Percentiles rank a stretch among this genome's conserved stretches.
These are phyloP conservation scores for Paraglomus brasilianum DNA, from an alignment of 192 early-diverging fungal genomes.

Conservation along the genomic window DNA sequence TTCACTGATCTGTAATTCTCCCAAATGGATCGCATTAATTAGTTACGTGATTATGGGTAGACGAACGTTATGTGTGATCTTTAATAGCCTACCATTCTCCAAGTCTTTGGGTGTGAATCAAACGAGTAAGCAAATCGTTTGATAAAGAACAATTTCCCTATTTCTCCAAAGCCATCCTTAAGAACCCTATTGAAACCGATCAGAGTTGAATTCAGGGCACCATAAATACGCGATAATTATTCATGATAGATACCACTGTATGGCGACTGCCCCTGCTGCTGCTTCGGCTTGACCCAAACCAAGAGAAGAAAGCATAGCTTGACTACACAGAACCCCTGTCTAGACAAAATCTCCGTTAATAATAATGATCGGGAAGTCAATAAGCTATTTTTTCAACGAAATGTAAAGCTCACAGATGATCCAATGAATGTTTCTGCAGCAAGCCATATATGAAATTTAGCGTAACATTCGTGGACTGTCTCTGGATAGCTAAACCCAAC, in stretches of 20 bases:
- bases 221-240: not conserved
- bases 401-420: constrained; percentile 44
- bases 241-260: constrained; percentile 51
- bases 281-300: constrained; percentile 55
- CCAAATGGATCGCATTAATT: not conserved
- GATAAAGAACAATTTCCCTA: constrained; percentile 73
- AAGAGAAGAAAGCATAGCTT: constrained; percentile 64
- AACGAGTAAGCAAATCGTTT: constrained; percentile 63
- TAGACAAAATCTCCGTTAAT: constrained; percentile 28
- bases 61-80: not conserved
- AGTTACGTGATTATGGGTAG: not conserved
- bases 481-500: constrained; percentile 52
- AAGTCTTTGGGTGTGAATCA: constrained; percentile 72
- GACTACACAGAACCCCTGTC: constrained; percentile 63
- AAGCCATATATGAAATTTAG: constrained; percentile 56
- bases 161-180: constrained; percentile 65
- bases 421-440: constrained; percentile 64
- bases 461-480: constrained; percentile 58
- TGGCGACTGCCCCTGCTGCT: constrained; percentile 60
- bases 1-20: constrained; percentile 49
- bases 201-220: not conserved
- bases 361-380: not conserved
- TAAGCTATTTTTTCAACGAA: too few species aligned
- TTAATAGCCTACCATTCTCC: constrained; percentile 55
- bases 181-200: constrained; percentile 43